Evolutionary conservation across 192 early-diverging fungal genomes (phyloP).

Genomic region (Coemansia umbellata): DNA sequence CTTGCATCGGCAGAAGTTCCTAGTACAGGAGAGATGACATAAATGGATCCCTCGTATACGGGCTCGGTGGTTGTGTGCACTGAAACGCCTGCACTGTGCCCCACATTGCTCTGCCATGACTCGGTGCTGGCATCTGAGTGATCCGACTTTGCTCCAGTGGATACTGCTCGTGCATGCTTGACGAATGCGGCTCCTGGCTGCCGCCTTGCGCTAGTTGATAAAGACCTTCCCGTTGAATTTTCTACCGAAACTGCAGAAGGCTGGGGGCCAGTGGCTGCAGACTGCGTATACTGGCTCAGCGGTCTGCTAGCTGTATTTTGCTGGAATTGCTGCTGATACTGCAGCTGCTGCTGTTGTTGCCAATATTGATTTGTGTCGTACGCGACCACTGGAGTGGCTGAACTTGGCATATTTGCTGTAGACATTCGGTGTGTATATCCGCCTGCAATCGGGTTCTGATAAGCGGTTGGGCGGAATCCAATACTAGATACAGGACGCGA

Average conservation of each 20-base stretch:
- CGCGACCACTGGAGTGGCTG: slow-evolving; percentile 1
- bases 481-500: not conserved
- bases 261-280: not conserved
- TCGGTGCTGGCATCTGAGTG: slow-evolving; percentile 21
- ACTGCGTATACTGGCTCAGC: slow-evolving; percentile 6
- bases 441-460: not conserved
- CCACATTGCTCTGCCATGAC: slow-evolving; percentile 46
- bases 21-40: slow-evolving; percentile 9
- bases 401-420: not conserved
- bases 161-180: slow-evolving; percentile 8
- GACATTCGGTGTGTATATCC: not conserved
- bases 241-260: not conserved
- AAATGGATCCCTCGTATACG: slow-evolving; percentile 25
- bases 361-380: slow-evolving; percentile 5
- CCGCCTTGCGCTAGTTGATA: slow-evolving; percentile 5
- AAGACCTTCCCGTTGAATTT: not conserved
- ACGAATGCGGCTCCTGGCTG: slow-evolving; percentile 28
- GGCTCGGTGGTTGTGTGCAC: slow-evolving; percentile 34
- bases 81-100: slow-evolving; percentile 15
- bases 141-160: slow-evolving; percentile 9
- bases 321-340: not conserved
- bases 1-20: not conserved
- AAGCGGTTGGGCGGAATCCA: not conserved
- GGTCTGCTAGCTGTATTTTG: not conserved
- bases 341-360: slow-evolving; percentile 13